Conservation (phyloP, 2,329 filamentous ascomycete genomes). For the Colletotrichum abscissum region DNA sequence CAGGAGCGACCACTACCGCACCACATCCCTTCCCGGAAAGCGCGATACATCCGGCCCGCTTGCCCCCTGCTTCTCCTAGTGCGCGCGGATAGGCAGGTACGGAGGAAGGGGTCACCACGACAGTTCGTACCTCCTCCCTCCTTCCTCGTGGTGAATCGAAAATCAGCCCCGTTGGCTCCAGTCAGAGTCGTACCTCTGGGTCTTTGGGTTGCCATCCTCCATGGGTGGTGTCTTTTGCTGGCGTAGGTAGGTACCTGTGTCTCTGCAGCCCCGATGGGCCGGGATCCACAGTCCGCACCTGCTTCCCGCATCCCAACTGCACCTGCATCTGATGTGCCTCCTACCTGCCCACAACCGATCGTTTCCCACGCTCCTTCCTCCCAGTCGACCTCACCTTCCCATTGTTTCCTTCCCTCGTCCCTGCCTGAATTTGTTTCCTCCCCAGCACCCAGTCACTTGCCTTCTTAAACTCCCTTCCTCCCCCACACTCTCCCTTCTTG, state of each 20-base stretch:
- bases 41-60: constrained; percentile 28
- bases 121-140: constrained; percentile 1
- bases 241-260: too few species aligned
- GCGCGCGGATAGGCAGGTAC: constrained; percentile 12
- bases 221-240: neutral
- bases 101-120: neutral
- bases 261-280: constrained; percentile 22
- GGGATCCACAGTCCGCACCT: constrained; percentile 23
- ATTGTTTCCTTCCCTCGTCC: constrained; percentile 26
- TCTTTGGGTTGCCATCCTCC: too few species aligned
- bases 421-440: constrained; percentile 24
- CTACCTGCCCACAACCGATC: neutral
- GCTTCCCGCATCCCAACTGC: constrained; percentile 7
- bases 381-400: constrained; percentile 36
- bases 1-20: constrained; percentile 10
- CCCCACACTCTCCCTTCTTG: constrained; percentile 25
- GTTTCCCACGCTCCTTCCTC: constrained; percentile 19
- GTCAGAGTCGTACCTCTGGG: neutral
- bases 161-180: constrained; percentile 21
- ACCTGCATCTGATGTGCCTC: constrained; percentile 1
- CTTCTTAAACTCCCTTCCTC: constrained; percentile 35
- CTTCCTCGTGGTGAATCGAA: constrained; percentile 35
- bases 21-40: constrained; percentile 29
- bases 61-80: constrained; percentile 18
- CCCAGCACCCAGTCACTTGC: constrained; percentile 36